Percentiles rank a stretch among this genome's conserved stretches.
These are phyloP conservation scores for Fraxinus sp. DNA, from an alignment of 305 asterid genomes.

Conservation along the genomic window DNA sequence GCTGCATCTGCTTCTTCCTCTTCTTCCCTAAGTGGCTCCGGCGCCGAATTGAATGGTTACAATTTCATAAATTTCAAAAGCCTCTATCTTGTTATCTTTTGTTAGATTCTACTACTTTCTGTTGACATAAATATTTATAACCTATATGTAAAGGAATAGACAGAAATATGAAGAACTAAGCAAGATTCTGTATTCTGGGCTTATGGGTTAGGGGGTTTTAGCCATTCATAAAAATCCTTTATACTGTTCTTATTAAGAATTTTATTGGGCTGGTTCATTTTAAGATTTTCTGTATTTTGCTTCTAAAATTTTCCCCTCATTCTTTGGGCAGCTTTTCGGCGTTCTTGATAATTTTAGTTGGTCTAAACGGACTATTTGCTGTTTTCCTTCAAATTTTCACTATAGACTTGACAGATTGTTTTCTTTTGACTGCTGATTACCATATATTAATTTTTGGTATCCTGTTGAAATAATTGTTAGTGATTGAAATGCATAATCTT, in stretches of 20 bases:
- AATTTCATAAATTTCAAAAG: not conserved
- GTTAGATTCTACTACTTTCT: not conserved
- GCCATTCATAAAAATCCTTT: not conserved
- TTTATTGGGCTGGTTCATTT: not conserved
- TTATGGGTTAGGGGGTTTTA: not conserved
- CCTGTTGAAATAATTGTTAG: not conserved
- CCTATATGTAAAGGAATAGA: not conserved
- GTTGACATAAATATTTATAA: not conserved
- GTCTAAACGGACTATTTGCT: not conserved
- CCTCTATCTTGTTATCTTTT: not conserved
- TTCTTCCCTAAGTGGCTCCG: conserved; percentile 39
- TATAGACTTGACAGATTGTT: not conserved
- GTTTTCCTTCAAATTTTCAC: not conserved
- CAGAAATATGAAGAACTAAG: not conserved
- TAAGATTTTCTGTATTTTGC: not conserved
- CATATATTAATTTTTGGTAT: not conserved
- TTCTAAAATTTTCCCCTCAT: not conserved
- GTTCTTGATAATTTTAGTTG: not conserved
- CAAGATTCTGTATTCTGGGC: not conserved
- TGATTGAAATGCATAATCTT: not conserved
- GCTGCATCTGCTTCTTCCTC: conserved; percentile 43
- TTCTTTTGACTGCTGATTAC: not conserved
- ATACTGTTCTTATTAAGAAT: not conserved
- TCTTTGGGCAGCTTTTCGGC: not conserved
- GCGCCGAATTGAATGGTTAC: conserved; percentile 38